These are phyloP conservation scores for Aspergillus sp. DNA, from an alignment of 2,329 filamentous ascomycete species.

Conservation along the genomic window DNA sequence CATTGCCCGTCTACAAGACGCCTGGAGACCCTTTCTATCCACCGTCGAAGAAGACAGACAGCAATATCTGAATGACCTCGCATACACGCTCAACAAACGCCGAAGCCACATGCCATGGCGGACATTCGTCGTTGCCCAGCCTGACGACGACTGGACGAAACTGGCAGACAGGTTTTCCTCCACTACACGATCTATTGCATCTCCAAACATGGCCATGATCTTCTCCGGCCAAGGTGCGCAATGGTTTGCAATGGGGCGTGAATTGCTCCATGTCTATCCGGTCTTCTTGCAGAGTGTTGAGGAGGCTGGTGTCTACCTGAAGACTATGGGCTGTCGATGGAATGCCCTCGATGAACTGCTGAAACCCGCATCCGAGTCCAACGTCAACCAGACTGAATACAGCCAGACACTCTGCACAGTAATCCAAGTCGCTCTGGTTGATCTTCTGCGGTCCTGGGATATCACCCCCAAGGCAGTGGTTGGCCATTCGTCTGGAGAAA, in stretches of 20 bases:
- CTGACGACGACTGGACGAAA: neutral
- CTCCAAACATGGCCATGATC: neutral
- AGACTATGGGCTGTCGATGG: neutral
- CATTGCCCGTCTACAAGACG: constrained; percentile 12
- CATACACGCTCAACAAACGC: neutral
- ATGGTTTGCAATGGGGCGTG: constrained; percentile 8
- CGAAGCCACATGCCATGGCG: too few species aligned
- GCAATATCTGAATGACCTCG: constrained; percentile 4
- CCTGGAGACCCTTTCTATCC: constrained; percentile 5
- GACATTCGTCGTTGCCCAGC: neutral
- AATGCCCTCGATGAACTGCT: neutral
- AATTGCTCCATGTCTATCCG: constrained; percentile 13
- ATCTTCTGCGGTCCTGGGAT: constrained; percentile 20
- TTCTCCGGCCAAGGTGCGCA: neutral
- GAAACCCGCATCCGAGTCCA: neutral
- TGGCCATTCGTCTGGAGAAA: constrained; percentile 30
- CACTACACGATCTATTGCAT: neutral
- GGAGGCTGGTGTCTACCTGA: constrained; percentile 5
- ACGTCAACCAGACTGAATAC: neutral
- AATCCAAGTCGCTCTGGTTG: constrained; percentile 27
- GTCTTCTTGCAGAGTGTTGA: constrained; percentile 16
- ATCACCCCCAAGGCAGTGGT: constrained; percentile 19
- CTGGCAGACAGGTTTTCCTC: neutral
- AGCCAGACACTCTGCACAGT: constrained; percentile 17
- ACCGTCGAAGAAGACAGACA: constrained; percentile 4